Percentiles rank a stretch among this genome's conserved stretches.
phyloP scores from a whole-genome alignment of 441 rosid species.

The Aleurites moluccanus region DNA sequence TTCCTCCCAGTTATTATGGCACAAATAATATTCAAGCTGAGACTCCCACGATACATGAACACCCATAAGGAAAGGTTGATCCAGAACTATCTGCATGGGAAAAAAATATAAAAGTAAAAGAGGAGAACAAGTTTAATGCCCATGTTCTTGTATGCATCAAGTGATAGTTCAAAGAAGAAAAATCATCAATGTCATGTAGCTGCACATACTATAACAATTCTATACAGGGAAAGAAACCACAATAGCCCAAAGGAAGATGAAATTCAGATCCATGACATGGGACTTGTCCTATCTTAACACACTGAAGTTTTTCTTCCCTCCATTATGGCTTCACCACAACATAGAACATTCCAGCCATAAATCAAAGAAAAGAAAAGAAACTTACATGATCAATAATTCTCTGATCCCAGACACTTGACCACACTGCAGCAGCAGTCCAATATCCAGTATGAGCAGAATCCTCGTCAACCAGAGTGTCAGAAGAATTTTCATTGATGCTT shows the following conservation, averaged over 20 bases:
- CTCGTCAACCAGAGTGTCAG: slow-evolving; percentile 54
- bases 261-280: not conserved
- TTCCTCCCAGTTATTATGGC: slow-evolving; percentile 97
- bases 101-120: slow-evolving; percentile 18
- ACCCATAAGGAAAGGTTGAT: slow-evolving; percentile 96
- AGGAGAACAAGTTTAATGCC: slow-evolving; percentile 1
- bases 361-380: slow-evolving; percentile 25
- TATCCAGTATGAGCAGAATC: slow-evolving; percentile 72
- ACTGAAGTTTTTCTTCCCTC: not conserved
- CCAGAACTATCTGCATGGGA: slow-evolving; percentile 82
- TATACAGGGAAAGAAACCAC: not conserved
- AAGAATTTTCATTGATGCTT: slow-evolving; percentile 53
- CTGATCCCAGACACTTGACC: slow-evolving; percentile 96
- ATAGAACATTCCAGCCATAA: slow-evolving; percentile 14
- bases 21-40: slow-evolving; percentile 81
- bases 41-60: slow-evolving; percentile 97
- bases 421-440: slow-evolving; percentile 97
- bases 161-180: slow-evolving; percentile 8
- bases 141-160: not conserved
- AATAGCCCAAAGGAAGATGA: not conserved
- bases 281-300: not conserved
- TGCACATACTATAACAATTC: not conserved
- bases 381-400: slow-evolving; percentile 93
- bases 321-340: slow-evolving; percentile 13
- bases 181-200: not conserved